These are phyloP conservation scores for Hymenoscyphus albidus DNA, from an alignment of 2,329 filamentous ascomycete genomes.

Conservation along the genomic window DNA sequence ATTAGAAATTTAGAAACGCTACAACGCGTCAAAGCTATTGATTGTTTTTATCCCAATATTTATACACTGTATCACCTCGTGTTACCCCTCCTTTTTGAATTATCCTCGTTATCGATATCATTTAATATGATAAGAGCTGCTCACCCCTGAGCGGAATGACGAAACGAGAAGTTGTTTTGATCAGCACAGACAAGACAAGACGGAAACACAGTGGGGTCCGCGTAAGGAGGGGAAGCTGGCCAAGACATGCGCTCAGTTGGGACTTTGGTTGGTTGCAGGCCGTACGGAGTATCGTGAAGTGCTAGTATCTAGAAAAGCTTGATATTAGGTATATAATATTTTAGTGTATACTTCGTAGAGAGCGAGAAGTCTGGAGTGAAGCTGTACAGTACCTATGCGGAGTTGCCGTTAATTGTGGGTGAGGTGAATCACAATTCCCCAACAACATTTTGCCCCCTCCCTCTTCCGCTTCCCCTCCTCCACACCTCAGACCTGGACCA, in stretches of 20 bases:
- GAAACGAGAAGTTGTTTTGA: conserved; percentile 2
- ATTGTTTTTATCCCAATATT: not conserved
- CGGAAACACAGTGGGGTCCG: conserved; percentile 3
- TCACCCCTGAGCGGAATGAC: conserved; percentile 4
- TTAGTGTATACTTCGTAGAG: not conserved
- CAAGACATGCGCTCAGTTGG: not conserved
- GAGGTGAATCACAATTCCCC: not conserved
- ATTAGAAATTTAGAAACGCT: too few species aligned
- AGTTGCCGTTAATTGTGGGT: too few species aligned
- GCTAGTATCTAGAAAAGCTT: not conserved
- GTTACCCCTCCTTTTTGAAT: not conserved
- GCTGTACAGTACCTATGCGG: not conserved
- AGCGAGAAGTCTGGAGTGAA: not conserved
- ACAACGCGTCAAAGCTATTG: too few species aligned
- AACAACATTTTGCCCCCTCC: not conserved
- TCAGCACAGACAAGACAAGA: conserved; percentile 10
- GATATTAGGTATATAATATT: not conserved
- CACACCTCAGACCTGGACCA: not conserved
- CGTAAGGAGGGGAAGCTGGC: conserved; percentile 4
- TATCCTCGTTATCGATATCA: conserved; percentile 1
- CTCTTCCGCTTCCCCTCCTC: not conserved
- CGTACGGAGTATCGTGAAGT: not conserved
- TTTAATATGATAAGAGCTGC: not conserved
- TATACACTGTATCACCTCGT: not conserved
- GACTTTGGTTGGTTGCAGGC: not conserved